These are phyloP conservation scores for Calonectria pseudoreteaudii DNA, from an alignment of 2,329 filamentous ascomycete genomes.

Conservation along the genomic window DNA sequence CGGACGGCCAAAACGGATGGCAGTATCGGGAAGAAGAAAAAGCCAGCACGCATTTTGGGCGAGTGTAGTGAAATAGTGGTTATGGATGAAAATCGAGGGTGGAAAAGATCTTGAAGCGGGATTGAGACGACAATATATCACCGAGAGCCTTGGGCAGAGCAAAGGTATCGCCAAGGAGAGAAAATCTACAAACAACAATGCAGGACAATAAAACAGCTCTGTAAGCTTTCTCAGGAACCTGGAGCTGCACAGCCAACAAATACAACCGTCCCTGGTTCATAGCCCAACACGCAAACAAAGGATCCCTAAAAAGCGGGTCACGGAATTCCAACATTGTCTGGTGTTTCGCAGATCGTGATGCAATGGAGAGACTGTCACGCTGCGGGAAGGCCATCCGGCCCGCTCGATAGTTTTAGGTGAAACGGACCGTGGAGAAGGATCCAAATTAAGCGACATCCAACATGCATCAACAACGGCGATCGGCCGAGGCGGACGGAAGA, in stretches of 20 bases:
- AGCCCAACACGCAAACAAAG: slow-evolving; percentile 32
- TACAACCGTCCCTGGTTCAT: slow-evolving; percentile 3
- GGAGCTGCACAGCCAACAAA: slow-evolving; percentile 2
- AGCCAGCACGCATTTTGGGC: slow-evolving; percentile 33
- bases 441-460: slow-evolving; percentile 8
- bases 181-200: background rate
- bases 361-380: slow-evolving; percentile 15
- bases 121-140: background rate
- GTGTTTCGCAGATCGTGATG: slow-evolving; percentile 38
- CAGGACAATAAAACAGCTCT: background rate
- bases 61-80: background rate
- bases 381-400: background rate
- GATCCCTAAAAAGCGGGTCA: slow-evolving; percentile 30
- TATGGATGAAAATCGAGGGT: background rate
- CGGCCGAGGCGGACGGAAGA: background rate
- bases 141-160: background rate
- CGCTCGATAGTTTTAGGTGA: background rate
- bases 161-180: background rate
- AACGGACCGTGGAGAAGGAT: background rate
- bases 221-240: background rate
- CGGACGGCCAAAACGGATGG: slow-evolving; percentile 37
- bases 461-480: background rate
- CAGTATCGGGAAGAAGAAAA: slow-evolving; percentile 38
- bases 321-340: slow-evolving; percentile 22
- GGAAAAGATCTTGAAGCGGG: too few relatives aligned